Base-by-base conservation (phyloP, 164 flowering plant species). In the Macadamia integrifolia region DNA sequence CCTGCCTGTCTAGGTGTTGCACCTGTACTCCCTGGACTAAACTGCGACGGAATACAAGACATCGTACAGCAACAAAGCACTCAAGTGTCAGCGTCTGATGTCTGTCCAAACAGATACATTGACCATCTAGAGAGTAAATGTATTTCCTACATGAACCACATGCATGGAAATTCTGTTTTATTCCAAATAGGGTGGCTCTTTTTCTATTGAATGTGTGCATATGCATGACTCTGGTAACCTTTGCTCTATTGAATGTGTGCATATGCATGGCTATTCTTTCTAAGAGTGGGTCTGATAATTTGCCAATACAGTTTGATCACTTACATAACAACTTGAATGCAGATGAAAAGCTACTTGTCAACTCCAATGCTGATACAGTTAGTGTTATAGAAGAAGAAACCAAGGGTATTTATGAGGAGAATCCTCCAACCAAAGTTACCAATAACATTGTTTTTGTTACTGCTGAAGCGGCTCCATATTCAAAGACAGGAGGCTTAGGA, bases 401-500 rank as follows among this genome's bases (percentile, higher is more conserved):
- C n/a, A 72, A 66, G 49, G 80, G 55, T 12, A 65, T 43, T 62
- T 81, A 78, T 64, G 79, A 62, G 35, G 78, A 69, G 68, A 60
- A 72, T 60, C 15, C 65, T 50, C 13, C 67, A 60, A 64, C 75
- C 48, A 81, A 13, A 77, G 81, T 82, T 23, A 81, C 83, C 1
- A 69, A 75, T 71, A 94, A 72, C 72, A 76, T 94, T 66, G 80
- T 94, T 40, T 88, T 88, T 79, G 96, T 85, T 43, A 88, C 96
- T 65, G 62, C 97, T 63, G 97, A 94, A 75, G 97, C 96, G 32
- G 87, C 90, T 40, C 98, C 98, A 15, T 91, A 90, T 80, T 91
- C 97, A 43, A 94, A 94, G 80, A 91, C 96, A 23, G 98, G 98
- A 29, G 97, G 98, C 61, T 70, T 91, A 61, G 97, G 91, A 77